Conservation (phyloP, 208 protist genomes). For the Trypanosoma melophagium region DNA sequence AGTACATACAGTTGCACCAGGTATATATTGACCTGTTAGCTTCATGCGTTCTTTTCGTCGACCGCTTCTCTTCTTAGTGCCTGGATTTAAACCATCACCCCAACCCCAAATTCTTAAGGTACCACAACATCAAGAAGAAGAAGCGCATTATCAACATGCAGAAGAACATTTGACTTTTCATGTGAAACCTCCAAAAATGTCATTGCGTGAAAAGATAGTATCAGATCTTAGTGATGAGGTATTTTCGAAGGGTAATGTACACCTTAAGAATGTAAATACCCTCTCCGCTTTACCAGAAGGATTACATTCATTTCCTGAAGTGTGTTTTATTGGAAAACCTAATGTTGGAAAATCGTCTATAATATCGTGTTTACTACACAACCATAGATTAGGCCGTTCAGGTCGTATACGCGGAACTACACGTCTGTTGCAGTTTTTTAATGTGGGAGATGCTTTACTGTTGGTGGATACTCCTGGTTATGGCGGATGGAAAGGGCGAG, state of each 20-base stretch:
- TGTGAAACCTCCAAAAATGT: constrained; percentile 12
- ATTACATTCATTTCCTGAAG: constrained; percentile 85
- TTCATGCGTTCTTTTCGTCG: constrained; percentile 13
- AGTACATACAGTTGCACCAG: too few relatives aligned
- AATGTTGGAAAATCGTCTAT: constrained; percentile 88
- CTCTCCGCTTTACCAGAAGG: constrained; percentile 83
- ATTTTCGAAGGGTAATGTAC: constrained; percentile 78
- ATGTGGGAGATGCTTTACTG: constrained; percentile 83
- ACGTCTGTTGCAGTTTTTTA: constrained; percentile 86
- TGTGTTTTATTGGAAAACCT: constrained; percentile 90
- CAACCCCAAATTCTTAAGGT: background rate
- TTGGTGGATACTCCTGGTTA: constrained; percentile 90
- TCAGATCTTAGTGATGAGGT: constrained; percentile 71
- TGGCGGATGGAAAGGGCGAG: constrained; percentile 70
- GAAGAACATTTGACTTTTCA: background rate
- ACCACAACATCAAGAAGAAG: too few relatives aligned
- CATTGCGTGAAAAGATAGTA: constrained; percentile 36
- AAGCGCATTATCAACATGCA: too few relatives aligned
- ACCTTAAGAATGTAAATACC: constrained; percentile 80
- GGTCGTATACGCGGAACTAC: constrained; percentile 61
- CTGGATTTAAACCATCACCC: background rate
- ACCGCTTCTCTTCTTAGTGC: background rate
- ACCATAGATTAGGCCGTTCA: constrained; percentile 58
- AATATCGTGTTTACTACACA: constrained; percentile 80
- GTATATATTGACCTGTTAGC: background rate